Base-by-base conservation (phyloP, 2,329 filamentous ascomycete genomes). In the Rutstroemia sp. region DNA sequence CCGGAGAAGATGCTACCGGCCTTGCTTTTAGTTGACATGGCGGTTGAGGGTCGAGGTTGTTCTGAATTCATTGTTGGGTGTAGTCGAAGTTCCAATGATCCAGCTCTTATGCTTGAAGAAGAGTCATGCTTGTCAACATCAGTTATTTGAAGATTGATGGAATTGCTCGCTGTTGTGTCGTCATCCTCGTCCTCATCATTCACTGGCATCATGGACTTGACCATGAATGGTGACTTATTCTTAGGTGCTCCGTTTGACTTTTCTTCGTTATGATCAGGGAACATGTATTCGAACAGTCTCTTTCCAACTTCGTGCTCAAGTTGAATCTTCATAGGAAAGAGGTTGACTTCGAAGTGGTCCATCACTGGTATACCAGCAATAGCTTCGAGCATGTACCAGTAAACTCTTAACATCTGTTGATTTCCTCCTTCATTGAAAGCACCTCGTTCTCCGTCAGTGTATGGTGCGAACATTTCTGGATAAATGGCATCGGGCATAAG, bases 331-430 rank as follows among this genome's bases (percentile, higher is more conserved):
- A 99, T 81, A 0, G 94, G 95, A 70, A 95, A 92, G 19, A 99
- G 75, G 55, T 92, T 90, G 55, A 99, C 89, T 71, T 97, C 92
- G 67, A 99, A 99, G 66, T 95, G 88, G 64, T 97, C 92, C 78
- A 99, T 89, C 34, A 99, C 92, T 0, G 92, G 90, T 60, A 99
- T 99, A 49, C 94, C 94, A 39, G 92, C 94, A 70, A 99, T 96
- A 7, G 94, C 92, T 73, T 99, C 94, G 4, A 99, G 79, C 90
- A 96, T 96, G 69, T 96, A 86, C 90, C 95, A 99, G 69, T 95
- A 94, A 12, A 99, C 89, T 37, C 87, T 84, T 51, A 99, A 81
- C 87, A 97, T 97, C 67, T 91, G 89, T 47, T 81, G 79, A 59
- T 87, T 83, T 52, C 78, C 74, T n/a, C 78, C 72, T 47, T 82